Evolutionary conservation across 129 eudicot genomes (phyloP).

Genomic region (Lonicera japonica): DNA sequence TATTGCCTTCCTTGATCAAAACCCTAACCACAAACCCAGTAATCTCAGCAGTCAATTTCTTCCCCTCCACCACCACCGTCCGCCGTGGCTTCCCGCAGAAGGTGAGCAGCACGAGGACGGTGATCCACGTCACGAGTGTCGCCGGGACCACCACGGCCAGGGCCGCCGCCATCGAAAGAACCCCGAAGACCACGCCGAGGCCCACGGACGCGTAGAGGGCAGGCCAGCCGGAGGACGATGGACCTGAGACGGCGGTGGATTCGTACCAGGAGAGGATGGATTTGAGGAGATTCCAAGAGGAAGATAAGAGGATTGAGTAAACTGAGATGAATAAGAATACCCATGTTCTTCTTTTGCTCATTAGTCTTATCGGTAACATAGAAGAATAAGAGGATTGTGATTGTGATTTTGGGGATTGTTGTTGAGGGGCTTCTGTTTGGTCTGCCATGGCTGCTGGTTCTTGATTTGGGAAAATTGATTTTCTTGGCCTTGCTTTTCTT

Average conservation of each 20-base stretch:
- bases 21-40: constrained; percentile 48
- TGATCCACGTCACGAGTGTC: constrained; percentile 78
- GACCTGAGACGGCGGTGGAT: constrained; percentile 14
- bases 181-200: constrained; percentile 55
- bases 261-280: constrained; percentile 66
- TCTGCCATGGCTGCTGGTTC: constrained; percentile 24
- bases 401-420: background rate
- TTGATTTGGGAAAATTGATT: no score
- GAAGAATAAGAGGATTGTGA: constrained; percentile 22
- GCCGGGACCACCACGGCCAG: constrained; percentile 81
- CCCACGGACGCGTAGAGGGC: constrained; percentile 68
- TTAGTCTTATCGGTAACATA: constrained; percentile 24
- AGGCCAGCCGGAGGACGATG: constrained; percentile 34
- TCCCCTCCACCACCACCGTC: constrained; percentile 71
- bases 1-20: constrained; percentile 83
- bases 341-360: constrained; percentile 78
- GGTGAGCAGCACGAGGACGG: constrained; percentile 65
- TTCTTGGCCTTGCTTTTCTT: background rate
- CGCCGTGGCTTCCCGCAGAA: constrained; percentile 65
- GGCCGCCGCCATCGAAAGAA: constrained; percentile 81
- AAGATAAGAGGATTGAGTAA: constrained; percentile 49
- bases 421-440: background rate
- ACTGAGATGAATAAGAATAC: constrained; percentile 46
- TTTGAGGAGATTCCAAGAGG: constrained; percentile 63
- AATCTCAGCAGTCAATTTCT: constrained; percentile 86